Evolutionary conservation across 208 protist species (phyloP), one percentile per base, ranked within the genome.

Genomic region (Leishmania tarentolae): DNA sequence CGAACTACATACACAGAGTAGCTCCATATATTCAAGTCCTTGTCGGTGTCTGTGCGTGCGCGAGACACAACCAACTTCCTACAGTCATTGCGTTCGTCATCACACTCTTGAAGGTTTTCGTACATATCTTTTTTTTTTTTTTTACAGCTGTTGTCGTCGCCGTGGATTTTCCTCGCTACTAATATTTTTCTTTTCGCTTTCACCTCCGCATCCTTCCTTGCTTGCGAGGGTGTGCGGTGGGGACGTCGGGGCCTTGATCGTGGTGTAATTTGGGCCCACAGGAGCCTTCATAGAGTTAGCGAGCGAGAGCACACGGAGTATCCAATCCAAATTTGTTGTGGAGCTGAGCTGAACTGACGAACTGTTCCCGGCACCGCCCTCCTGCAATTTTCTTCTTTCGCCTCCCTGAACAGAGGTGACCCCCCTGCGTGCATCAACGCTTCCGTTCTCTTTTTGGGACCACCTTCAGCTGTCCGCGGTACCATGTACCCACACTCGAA

Each of bases 401-500:
- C 19, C 50, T 76, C 72, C 61, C 72, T 76, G 44, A 19, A 31
- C 69, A 50, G 44, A 37, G 69, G 69, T 50, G 28, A n/a, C n/a
- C 69, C 21, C 44, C 28, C 15, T 73, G 69, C 44, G 42, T 52
- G 42, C 28, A 17, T 53, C 28, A 28, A 37, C 42, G 40, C 28
- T 40, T 37, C 44, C 31, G 37, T 73, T 47, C 47, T 44, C 17
- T 52, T 53, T 72, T 52, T 19, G 42, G 42, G 19, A 2, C 37
- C 50, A 28, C 47, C 50, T 35, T 40, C 52, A 59, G 42, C 79
- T 72, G 61, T 52, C 1, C 44, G 59, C 40, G 72, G 46, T n/a
- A 46, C 47, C 72, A 89, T 89, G 83, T 85, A 89, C 70, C 83
- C 86, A 19, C 77, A 84, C 46, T 65, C 73, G n/a, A 79, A 86